phyloP scores from a whole-genome alignment of 2,329 filamentous ascomycete species.

The Juglanconis juglandina region DNA sequence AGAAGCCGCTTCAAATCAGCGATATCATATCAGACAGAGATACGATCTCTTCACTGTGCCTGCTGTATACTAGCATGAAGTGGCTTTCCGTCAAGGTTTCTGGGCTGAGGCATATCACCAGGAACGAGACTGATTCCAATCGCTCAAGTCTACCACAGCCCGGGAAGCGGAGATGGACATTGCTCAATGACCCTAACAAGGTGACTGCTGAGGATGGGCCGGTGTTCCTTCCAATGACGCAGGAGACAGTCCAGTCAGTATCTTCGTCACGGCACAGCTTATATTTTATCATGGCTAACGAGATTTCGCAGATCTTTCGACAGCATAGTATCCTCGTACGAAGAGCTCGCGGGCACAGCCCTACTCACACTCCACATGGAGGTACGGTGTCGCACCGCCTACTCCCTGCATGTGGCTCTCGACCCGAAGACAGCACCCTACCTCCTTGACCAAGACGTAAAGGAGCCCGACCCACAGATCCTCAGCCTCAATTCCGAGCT shows the following conservation, averaged over 20 bases:
- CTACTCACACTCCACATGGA: constrained; percentile 87
- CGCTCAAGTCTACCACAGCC: constrained; percentile 49
- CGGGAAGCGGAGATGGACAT: constrained; percentile 77
- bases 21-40: constrained; percentile 91
- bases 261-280: no score
- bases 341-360: constrained; percentile 72
- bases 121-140: constrained; percentile 65
- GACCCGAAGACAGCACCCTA: constrained; percentile 61
- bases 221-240: constrained; percentile 82
- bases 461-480: constrained; percentile 75
- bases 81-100: constrained; percentile 85
- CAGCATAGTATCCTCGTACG: constrained; percentile 77
- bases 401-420: constrained; percentile 66
- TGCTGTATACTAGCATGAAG: constrained; percentile 96
- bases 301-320: constrained; percentile 67
- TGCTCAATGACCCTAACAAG: constrained; percentile 64
- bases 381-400: constrained; percentile 78
- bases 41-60: constrained; percentile 76
- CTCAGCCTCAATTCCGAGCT: constrained; percentile 80
- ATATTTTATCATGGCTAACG: not conserved
- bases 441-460: constrained; percentile 67
- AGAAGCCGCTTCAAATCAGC: constrained; percentile 64
- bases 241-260: constrained; percentile 74
- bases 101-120: constrained; percentile 78
- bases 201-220: constrained; percentile 58